These are phyloP conservation scores for Aurifilum marmelostoma DNA, from an alignment of 2,329 filamentous ascomycete species.

Conservation along the genomic window DNA sequence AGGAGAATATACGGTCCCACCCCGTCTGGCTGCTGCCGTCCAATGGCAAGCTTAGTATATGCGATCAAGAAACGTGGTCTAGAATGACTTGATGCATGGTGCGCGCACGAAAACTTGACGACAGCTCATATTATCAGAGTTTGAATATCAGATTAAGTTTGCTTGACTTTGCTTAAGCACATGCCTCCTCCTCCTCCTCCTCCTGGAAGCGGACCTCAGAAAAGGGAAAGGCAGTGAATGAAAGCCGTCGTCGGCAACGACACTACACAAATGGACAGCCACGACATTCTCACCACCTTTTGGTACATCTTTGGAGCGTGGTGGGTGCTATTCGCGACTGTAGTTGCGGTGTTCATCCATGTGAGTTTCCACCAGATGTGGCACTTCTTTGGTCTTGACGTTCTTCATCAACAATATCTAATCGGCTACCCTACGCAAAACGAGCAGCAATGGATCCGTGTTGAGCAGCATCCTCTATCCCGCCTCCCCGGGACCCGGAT, in stretches of 20 bases:
- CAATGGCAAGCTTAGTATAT: conserved; percentile 7
- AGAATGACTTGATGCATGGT: neutral
- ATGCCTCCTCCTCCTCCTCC: neutral
- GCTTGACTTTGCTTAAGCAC: neutral
- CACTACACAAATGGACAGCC: conserved; percentile 1
- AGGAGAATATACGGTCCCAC: conserved; percentile 1
- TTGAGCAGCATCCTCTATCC: conserved; percentile 28
- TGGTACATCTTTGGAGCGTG: conserved; percentile 9
- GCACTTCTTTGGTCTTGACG: too few relatives aligned
- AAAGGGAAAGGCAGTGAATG: neutral
- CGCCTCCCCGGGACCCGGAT: conserved; percentile 35
- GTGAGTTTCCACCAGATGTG: too few relatives aligned
- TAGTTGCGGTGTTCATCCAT: conserved; percentile 9
- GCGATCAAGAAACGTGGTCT: neutral
- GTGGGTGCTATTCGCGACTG: conserved; percentile 14
- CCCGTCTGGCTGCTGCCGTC: neutral
- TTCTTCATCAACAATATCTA: neutral
- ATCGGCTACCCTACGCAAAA: neutral
- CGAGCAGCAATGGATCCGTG: conserved; percentile 19
- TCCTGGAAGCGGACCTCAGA: neutral
- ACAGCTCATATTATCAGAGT: neutral
- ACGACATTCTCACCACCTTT: conserved; percentile 9
- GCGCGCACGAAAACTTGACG: neutral
- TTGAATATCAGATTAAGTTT: neutral
- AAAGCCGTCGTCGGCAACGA: neutral